phyloP scores from a whole-genome alignment of 345 rosid species.

The Erodium maritimum region DNA sequence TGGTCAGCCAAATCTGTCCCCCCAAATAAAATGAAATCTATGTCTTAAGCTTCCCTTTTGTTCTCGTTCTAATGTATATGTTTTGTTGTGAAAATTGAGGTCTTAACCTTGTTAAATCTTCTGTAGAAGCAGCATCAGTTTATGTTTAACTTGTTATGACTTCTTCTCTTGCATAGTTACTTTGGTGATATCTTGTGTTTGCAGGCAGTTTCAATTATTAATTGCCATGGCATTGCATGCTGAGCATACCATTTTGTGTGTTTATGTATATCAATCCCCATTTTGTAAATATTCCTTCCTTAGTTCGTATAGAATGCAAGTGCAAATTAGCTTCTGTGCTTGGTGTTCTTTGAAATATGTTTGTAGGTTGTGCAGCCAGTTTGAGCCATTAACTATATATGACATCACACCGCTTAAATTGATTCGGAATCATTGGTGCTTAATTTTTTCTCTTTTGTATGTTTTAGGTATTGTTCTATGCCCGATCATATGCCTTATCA shows the following conservation, averaged over 20 bases:
- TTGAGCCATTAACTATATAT: no score
- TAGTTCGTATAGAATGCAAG: background rate
- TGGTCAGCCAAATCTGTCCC: background rate
- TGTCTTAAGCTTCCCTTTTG: background rate
- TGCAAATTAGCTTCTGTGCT: background rate
- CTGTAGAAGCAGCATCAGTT: background rate
- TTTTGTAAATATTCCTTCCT: background rate
- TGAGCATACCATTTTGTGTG: background rate
- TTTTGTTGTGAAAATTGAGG: no score
- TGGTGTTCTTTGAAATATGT: background rate
- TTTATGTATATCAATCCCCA: background rate
- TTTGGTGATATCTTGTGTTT: background rate
- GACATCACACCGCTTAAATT: background rate
- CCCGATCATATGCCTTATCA: slow-evolving; percentile 54
- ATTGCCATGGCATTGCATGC: background rate
- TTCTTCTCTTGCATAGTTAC: background rate
- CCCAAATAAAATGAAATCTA: background rate
- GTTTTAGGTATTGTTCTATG: slow-evolving; percentile 60
- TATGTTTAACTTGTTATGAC: background rate
- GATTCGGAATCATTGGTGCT: background rate
- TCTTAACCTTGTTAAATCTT: background rate
- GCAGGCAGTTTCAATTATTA: background rate
- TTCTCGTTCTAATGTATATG: no score
- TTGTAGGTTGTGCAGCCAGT: no score
- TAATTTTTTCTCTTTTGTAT: background rate